Evolutionary conservation across 306 rosid species (phyloP), one percentile per base, ranked within the genome.

Genomic region (Ceratonia siliqua): DNA sequence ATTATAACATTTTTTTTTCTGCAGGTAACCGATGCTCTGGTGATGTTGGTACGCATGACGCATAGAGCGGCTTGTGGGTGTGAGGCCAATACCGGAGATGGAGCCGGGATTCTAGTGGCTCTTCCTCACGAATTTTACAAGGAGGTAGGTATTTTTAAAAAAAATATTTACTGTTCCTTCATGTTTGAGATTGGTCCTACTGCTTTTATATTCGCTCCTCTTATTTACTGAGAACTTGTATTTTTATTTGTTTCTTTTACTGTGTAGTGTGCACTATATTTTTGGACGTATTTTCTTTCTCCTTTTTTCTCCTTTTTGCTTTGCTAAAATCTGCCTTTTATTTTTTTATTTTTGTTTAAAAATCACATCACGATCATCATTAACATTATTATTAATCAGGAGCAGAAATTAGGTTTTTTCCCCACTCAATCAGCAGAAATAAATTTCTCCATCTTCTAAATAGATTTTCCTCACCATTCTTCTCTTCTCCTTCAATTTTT

Each of bases 31-130:
- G 98, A 94, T 86, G 97, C 97, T 54, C 25, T 94, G 86, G 97
- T 91, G 78, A 94, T 94, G 98, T 68, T 94, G 90, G 83, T 90
- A 50, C 83, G 98, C 8, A 94, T 94, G 98, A 4, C 93, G 15
- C 98, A 94, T 58, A 87, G 97, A 78, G 98, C 49, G 10, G 68
- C 49, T 36, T 62, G 49, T 38, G 68, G 48, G 18, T 62, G 68
- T 38, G 68, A 94, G 72, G 71, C 92, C 1, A 94, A 94, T 70
- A 94, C 97, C 6, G 98, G 98, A 41, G 97, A 94, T 79, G 98
- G 98, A 36, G 97, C 97, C 3, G 97, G 97, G 17, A 87, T 94
- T 83, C 96, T 94, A 50, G 90, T 90, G 5, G 93, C 92, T 77
- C 79, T 91, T 78, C 96, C 98, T 62, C 97, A 94, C 83, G 85